These are phyloP conservation scores for Discostella stelligera DNA, from an alignment of 352 stramenopile genomes.

Conservation along the genomic window DNA sequence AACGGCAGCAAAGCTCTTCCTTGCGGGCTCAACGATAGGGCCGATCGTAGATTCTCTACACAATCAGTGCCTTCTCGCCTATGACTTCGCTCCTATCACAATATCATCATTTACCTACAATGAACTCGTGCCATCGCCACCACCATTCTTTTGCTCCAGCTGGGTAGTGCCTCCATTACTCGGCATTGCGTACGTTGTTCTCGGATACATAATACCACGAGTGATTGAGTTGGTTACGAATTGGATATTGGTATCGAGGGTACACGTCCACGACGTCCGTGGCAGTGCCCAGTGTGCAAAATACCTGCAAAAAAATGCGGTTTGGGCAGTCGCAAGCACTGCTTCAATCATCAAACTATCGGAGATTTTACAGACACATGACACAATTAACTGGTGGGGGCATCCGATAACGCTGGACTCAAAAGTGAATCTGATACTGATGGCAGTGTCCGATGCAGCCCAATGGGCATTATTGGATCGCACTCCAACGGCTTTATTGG, in stretches of 20 bases:
- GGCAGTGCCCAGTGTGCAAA: slow-evolving; percentile 7
- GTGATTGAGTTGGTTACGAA: slow-evolving; percentile 38
- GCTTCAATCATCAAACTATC: slow-evolving; percentile 80
- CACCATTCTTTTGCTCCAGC: slow-evolving; percentile 58
- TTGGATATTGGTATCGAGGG: background rate
- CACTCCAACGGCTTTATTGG: slow-evolving; percentile 54
- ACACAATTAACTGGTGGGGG: slow-evolving; percentile 15
- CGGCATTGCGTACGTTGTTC: slow-evolving; percentile 76
- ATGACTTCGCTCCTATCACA: slow-evolving; percentile 64
- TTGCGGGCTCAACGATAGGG: slow-evolving; percentile 58
- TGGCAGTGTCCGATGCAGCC: slow-evolving; percentile 49
- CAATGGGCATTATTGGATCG: slow-evolving; percentile 73
- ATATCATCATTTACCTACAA: slow-evolving; percentile 16
- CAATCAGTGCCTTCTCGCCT: slow-evolving; percentile 78
- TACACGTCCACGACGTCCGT: background rate
- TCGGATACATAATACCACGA: slow-evolving; percentile 74
- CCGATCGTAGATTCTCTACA: slow-evolving; percentile 78
- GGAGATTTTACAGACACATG: slow-evolving; percentile 62
- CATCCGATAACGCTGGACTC: slow-evolving; percentile 22
- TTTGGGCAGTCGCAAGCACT: slow-evolving; percentile 68
- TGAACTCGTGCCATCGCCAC: background rate
- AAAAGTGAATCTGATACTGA: slow-evolving; percentile 46
- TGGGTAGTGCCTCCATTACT: slow-evolving; percentile 76
- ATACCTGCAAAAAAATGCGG: slow-evolving; percentile 49
- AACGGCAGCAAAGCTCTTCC: slow-evolving; percentile 57